These are phyloP conservation scores for Kalanchoe fedtschenkoi DNA, from an alignment of 164 flowering plant genomes.

Conservation along the genomic window DNA sequence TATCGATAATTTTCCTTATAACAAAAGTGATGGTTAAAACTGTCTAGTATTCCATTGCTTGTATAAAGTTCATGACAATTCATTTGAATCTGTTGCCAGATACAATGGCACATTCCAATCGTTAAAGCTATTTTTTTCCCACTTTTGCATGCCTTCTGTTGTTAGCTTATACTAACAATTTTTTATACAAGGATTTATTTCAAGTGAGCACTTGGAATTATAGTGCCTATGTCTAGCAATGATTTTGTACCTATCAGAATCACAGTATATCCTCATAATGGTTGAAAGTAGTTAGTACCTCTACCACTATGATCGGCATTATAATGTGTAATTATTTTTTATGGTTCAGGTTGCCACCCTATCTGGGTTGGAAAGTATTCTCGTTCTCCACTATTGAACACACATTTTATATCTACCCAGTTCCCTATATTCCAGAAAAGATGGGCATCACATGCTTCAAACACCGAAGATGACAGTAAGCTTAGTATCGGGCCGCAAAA, in stretches of 20 bases:
- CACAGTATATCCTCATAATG: no score
- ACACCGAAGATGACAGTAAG: conserved; percentile 40
- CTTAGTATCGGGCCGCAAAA: conserved; percentile 75
- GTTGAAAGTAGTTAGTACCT: no score
- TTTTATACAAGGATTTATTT: no score
- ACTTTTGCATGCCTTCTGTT: no score
- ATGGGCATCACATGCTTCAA: conserved; percentile 47
- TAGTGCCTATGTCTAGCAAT: no score
- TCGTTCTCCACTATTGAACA: not conserved
- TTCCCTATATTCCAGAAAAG: conserved; percentile 17
- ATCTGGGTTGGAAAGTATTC: conserved; percentile 4
- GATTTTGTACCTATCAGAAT: no score
- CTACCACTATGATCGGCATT: not conserved
- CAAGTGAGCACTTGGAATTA: no score
- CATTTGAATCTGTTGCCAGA: not conserved
- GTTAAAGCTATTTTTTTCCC: no score
- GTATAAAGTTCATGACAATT: not conserved
- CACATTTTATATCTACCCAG: not conserved
- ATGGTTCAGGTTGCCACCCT: conserved; percentile 6
- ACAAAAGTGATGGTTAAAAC: no score
- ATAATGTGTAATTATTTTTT: not conserved
- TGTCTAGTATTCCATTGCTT: no score
- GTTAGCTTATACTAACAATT: no score
- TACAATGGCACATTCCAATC: not conserved
- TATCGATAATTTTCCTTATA: no score